These are phyloP conservation scores for Blastomyces parvus DNA, from an alignment of 2,329 filamentous ascomycete genomes.

Conservation along the genomic window DNA sequence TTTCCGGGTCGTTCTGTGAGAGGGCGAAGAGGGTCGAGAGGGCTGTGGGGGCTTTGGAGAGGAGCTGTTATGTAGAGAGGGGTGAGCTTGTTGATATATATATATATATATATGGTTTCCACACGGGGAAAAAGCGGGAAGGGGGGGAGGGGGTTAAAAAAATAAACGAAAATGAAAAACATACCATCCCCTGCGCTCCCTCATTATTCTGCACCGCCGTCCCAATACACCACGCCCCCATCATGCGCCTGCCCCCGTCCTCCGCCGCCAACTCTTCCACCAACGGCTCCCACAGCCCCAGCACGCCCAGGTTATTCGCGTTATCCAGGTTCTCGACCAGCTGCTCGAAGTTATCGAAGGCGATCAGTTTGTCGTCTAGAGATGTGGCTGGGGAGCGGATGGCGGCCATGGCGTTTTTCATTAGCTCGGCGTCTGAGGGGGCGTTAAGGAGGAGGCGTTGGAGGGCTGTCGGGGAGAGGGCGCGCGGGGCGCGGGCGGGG, in stretches of 20 bases:
- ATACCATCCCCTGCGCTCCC: conserved; percentile 65
- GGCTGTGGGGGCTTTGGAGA: conserved; percentile 48
- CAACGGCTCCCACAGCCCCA: conserved; percentile 75
- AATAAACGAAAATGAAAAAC: conserved; percentile 26
- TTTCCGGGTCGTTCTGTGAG: conserved; percentile 49
- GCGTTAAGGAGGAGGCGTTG: conserved; percentile 48
- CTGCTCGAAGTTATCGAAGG: conserved; percentile 93
- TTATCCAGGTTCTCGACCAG: conserved; percentile 90
- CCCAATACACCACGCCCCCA: conserved; percentile 89
- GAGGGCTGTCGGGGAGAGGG: conserved; percentile 23
- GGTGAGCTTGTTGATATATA: conserved; percentile 11
- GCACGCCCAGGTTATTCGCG: conserved; percentile 77
- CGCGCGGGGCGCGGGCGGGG: conserved; percentile 12
- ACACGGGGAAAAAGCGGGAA: no score
- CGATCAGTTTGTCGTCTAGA: conserved; percentile 66
- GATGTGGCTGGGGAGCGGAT: conserved; percentile 58
- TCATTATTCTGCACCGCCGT: conserved; percentile 96
- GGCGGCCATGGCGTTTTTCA: conserved; percentile 73
- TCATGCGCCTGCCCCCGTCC: conserved; percentile 63
- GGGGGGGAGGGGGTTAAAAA: no score
- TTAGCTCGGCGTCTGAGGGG: conserved; percentile 81
- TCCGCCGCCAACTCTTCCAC: conserved; percentile 58
- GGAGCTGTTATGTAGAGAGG: conserved; percentile 31
- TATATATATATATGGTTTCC: no score
- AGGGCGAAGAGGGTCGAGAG: conserved; percentile 61